Evolutionary conservation across 83 land plant species (phyloP), one percentile per base, ranked within the genome.

Genomic region (Larix sibirica): DNA sequence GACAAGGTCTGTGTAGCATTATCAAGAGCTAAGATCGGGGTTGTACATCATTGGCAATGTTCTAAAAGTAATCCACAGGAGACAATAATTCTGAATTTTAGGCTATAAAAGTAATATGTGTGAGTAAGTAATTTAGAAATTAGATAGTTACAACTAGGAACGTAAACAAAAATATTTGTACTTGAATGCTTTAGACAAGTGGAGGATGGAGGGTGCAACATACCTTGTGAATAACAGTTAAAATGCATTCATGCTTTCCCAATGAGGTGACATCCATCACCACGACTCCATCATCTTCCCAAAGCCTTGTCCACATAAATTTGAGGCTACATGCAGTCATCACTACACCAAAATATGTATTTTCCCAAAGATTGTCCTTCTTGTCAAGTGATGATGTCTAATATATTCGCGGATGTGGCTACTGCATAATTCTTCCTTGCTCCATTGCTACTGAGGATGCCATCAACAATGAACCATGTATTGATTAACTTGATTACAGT

Each of bases 401-500:
- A 83, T n/a, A n/a, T 26, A 61, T 82, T 9, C 85, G 81, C 24
- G 38, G n/a, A 23, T 85, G 87, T 77, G 85, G 87, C 28, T 85
- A 85, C 65, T 24, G 13, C 2, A 21, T 60, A 20, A 26, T 16
- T 8, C 33, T 85, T 20, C 79, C n/a, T 42, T 85, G 85, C 60
- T 62, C 81, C 33, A 28, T 4, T 24, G 0, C 42, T 2, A 33
- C 28, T 23, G 80, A 62, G 16, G 12, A 50, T 44, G 86, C 58
- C 33, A 3, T 65, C 20, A 82, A 85, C 65, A 12, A 6, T 4
- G 3, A 23, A 16, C 85, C 87, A 2, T 85, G 81, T 31, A 18
- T 10, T 8, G 28, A 21, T 42, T 9, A 24, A 7, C 40, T 82
- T 23, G 8, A 26, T n/a, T 85, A 80, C 14, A 31, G 80, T 47